These are phyloP conservation scores for Mucor mucedo DNA, from an alignment of 371 early-diverging fungal species.

Conservation along the genomic window DNA sequence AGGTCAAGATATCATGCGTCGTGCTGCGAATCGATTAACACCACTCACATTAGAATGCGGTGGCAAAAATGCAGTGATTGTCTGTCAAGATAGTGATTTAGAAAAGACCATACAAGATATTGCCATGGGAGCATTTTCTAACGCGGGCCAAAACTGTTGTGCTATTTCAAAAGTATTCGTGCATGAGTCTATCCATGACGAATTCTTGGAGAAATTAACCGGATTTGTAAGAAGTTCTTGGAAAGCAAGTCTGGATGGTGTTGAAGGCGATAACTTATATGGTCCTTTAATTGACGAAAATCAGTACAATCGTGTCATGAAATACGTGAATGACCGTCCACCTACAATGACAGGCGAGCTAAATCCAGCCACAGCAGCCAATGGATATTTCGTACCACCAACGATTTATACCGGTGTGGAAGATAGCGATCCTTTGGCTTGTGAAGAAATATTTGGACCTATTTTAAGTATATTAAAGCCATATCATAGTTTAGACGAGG, in stretches of 20 bases:
- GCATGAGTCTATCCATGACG: conserved; percentile 69
- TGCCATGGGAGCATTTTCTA: conserved; percentile 73
- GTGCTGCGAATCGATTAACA: conserved; percentile 68
- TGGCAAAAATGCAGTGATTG: conserved; percentile 86
- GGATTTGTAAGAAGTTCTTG: conserved; percentile 33
- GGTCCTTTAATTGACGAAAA: conserved; percentile 78
- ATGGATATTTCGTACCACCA: conserved; percentile 73
- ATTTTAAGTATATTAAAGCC: conserved; percentile 73
- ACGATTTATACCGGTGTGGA: conserved; percentile 67
- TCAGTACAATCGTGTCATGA: conserved; percentile 73
- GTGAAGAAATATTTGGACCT: conserved; percentile 91
- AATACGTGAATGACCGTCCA: not conserved
- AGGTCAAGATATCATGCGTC: conserved; percentile 76
- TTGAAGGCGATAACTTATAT: conserved; percentile 29
- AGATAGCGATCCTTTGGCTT: conserved; percentile 61
- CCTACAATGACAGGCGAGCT: conserved; percentile 11
- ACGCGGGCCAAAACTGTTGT: conserved; percentile 89
- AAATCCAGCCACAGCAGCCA: conserved; percentile 15
- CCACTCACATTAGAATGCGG: conserved; percentile 85
- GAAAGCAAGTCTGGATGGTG: conserved; percentile 8
- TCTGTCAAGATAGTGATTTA: conserved; percentile 80
- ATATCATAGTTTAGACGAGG: conserved; percentile 76
- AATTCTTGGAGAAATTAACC: conserved; percentile 64
- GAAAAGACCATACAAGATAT: conserved; percentile 68
- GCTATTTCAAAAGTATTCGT: conserved; percentile 83